Evolutionary conservation across 2,329 filamentous ascomycete genomes (phyloP).

Genomic region (Aspergillus novoparasiticus): DNA sequence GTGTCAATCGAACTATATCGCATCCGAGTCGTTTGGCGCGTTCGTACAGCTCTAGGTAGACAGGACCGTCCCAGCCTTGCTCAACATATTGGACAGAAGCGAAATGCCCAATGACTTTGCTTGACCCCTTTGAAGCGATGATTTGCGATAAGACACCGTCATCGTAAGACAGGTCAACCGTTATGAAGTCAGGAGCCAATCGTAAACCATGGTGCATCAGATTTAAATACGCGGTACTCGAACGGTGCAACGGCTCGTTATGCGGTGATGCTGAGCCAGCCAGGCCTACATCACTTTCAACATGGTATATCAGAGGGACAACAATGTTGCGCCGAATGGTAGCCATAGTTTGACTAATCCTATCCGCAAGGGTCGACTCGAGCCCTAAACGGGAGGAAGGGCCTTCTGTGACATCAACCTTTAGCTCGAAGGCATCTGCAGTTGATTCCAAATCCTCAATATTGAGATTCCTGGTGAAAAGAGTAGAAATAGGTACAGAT

Average conservation of each 20-base stretch:
- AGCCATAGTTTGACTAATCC: slow-evolving; percentile 62
- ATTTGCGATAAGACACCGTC: slow-evolving; percentile 55
- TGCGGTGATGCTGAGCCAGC: slow-evolving; percentile 26
- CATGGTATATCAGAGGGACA: slow-evolving; percentile 60
- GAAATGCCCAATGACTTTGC: slow-evolving; percentile 64
- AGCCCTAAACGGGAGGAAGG: slow-evolving; percentile 33
- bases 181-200: slow-evolving; percentile 64
- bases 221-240: slow-evolving; percentile 53
- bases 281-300: slow-evolving; percentile 36
- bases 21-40: slow-evolving; percentile 61
- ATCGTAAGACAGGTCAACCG: slow-evolving; percentile 62
- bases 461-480: slow-evolving; percentile 58
- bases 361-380: slow-evolving; percentile 44
- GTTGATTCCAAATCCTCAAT: slow-evolving; percentile 68
- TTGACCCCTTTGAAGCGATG: slow-evolving; percentile 54
- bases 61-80: slow-evolving; percentile 58
- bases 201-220: slow-evolving; percentile 63
- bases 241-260: slow-evolving; percentile 26
- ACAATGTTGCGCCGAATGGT: slow-evolving; percentile 66
- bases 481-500: slow-evolving; percentile 60
- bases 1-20: slow-evolving; percentile 63
- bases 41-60: slow-evolving; percentile 61
- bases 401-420: slow-evolving; percentile 47
- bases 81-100: slow-evolving; percentile 45
- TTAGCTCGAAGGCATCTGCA: slow-evolving; percentile 67